A percentile compares a stretch with the other conserved stretches of the same genome.
These are phyloP conservation scores for Apophysomyces sp. DNA, from an alignment of 371 early-diverging fungal genomes.

Conservation along the genomic window DNA sequence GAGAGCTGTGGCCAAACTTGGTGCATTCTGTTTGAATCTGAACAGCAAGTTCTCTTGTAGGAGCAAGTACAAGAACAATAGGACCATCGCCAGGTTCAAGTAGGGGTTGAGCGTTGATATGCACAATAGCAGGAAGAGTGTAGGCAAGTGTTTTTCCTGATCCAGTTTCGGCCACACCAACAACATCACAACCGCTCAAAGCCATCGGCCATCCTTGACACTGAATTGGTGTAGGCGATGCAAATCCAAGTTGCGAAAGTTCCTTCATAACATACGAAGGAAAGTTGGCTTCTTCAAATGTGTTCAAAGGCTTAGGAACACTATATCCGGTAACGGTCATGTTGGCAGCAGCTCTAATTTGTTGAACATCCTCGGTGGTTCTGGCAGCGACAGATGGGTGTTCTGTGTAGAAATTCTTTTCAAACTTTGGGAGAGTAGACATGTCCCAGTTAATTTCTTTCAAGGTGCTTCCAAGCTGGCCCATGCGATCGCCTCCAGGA, in stretches of 20 bases:
- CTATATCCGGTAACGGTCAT: constrained; percentile 73
- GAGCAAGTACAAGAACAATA: constrained; percentile 91
- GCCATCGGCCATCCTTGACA: constrained; percentile 99
- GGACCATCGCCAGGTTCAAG: constrained; percentile 97
- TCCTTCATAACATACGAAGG: constrained; percentile 86
- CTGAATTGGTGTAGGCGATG: constrained; percentile 96
- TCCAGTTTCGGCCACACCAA: constrained; percentile 98
- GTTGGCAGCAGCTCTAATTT: constrained; percentile 63
- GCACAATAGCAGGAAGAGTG: constrained; percentile 96
- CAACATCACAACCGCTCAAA: constrained; percentile 96
- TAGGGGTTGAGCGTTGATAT: constrained; percentile 97
- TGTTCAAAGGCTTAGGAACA: constrained; percentile 80
- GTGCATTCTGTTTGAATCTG: constrained; percentile 94
- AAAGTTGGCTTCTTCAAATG: constrained; percentile 84
- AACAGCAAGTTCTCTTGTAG: constrained; percentile 93
- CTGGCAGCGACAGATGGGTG: constrained; percentile 62
- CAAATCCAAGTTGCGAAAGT: constrained; percentile 84
- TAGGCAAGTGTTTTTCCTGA: constrained; percentile 99
- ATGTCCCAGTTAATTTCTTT: constrained; percentile 72
- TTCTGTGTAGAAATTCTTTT: constrained; percentile 95
- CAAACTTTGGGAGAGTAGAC: constrained; percentile 70
- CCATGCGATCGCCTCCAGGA: constrained; percentile 61
- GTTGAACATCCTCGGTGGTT: constrained; percentile 57
- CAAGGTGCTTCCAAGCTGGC: constrained; percentile 58
- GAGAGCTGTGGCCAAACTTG: constrained; percentile 86